Percentiles rank a stretch among this genome's conserved stretches.
Evolutionary conservation across 352 stramenopile species (phyloP).

Genomic region (Pythium coloratum): DNA sequence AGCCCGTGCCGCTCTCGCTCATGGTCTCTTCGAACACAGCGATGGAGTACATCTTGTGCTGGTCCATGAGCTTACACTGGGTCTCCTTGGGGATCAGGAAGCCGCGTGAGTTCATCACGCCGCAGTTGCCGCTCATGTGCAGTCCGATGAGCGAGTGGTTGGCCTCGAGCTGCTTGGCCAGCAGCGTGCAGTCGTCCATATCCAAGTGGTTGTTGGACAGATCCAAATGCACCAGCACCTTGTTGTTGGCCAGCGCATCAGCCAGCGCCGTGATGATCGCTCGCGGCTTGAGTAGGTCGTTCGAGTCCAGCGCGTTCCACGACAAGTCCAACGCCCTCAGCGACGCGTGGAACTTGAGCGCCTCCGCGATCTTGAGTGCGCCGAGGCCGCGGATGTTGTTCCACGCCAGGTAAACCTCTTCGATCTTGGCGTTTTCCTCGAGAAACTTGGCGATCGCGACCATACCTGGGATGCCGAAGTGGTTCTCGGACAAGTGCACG

Average conservation of each 20-base stretch:
- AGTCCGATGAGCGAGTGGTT: slow-evolving; percentile 77
- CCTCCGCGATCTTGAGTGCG: slow-evolving; percentile 70
- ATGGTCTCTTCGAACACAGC: slow-evolving; percentile 71
- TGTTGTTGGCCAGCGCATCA: slow-evolving; percentile 75
- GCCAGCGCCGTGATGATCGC: slow-evolving; percentile 55
- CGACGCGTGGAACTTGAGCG: slow-evolving; percentile 72
- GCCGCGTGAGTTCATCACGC: slow-evolving; percentile 57
- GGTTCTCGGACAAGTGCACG: slow-evolving; percentile 75
- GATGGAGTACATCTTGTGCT: slow-evolving; percentile 82
- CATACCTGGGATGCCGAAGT: slow-evolving; percentile 60
- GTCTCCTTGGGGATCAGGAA: slow-evolving; percentile 60
- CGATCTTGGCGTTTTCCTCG: slow-evolving; percentile 72
- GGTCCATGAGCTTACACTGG: slow-evolving; percentile 51
- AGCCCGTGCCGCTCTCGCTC: slow-evolving; percentile 49
- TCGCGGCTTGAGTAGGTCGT: slow-evolving; percentile 40
- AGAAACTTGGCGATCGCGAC: slow-evolving; percentile 67
- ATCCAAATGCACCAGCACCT: slow-evolving; percentile 67
- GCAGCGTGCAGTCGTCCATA: slow-evolving; percentile 52
- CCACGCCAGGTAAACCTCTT: slow-evolving; percentile 77
- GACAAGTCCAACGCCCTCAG: slow-evolving; percentile 72
- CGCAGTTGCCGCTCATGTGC: slow-evolving; percentile 79
- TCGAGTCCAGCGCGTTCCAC: slow-evolving; percentile 73
- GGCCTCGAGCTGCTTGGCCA: slow-evolving; percentile 60
- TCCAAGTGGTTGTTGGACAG: slow-evolving; percentile 75
- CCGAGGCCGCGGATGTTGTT: slow-evolving; percentile 72